Conservation (phyloP, 805 yeast genomes). For the Metahyphopichia silvanorum region DNA sequence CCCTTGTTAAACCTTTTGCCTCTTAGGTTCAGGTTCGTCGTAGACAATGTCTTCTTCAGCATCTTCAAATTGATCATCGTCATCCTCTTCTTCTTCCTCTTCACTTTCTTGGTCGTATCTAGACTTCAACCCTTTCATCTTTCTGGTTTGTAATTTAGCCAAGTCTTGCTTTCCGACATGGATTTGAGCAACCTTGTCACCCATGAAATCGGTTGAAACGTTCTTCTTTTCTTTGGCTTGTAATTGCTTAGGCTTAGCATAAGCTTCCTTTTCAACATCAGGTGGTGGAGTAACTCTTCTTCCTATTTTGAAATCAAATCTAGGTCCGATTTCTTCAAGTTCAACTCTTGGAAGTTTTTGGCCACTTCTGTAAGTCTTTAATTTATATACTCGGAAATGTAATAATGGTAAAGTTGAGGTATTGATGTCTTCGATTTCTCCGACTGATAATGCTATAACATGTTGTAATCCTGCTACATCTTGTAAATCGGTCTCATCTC, state of each 20-base stretch:
- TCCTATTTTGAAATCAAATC: constrained; percentile 90
- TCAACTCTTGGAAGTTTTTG: constrained; percentile 94
- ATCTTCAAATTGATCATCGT: constrained; percentile 13
- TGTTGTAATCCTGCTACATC: constrained; percentile 96
- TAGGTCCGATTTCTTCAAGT: constrained; percentile 91
- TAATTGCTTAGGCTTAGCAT: constrained; percentile 74
- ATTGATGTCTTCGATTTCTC: constrained; percentile 72
- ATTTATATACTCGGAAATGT: constrained; percentile 85
- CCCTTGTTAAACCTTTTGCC: constrained; percentile 21
- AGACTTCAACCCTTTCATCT: constrained; percentile 96
- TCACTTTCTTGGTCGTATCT: constrained; percentile 75
- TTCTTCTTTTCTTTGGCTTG: constrained; percentile 85
- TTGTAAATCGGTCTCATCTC: constrained; percentile 72
- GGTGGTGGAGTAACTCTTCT: constrained; percentile 78
- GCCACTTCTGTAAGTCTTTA: constrained; percentile 76
- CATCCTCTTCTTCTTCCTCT: constrained; percentile 46
- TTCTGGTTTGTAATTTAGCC: constrained; percentile 86
- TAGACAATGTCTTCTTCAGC: constrained; percentile 10
- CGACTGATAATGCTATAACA: constrained; percentile 76
- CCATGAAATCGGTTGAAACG: constrained; percentile 80
- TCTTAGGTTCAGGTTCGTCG: constrained; percentile 21
- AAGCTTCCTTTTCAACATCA: constrained; percentile 88
- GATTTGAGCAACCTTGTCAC: constrained; percentile 94
- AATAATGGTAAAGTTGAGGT: constrained; percentile 73
- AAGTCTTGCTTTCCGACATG: constrained; percentile 96